Conservation (phyloP, 345 rosid genomes). For the Ceriops decandra region DNA sequence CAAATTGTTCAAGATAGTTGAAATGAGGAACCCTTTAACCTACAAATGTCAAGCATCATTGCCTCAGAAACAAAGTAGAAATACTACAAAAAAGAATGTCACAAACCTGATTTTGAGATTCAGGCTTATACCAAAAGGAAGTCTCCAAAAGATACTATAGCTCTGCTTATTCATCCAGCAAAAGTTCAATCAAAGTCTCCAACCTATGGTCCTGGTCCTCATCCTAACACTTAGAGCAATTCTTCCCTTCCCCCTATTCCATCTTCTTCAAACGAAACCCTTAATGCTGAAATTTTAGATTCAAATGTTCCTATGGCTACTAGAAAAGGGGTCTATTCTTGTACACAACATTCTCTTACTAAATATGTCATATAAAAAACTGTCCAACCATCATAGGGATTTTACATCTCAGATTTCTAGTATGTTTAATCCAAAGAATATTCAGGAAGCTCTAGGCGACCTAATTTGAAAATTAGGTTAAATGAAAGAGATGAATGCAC, state of each 20-base stretch:
- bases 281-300: neutral
- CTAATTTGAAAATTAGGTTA: neutral
- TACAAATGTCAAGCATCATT: neutral
- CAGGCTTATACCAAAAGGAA: neutral
- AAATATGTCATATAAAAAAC: neutral
- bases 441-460: neutral
- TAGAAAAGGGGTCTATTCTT: neutral
- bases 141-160: neutral
- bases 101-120: neutral
- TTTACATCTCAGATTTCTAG: neutral
- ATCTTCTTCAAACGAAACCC: neutral
- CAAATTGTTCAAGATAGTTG: no score
- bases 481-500: neutral
- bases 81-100: neutral
- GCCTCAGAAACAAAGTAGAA: no score
- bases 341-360: neutral
- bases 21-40: neutral
- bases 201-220: neutral
- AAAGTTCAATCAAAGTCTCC: neutral
- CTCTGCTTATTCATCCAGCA: neutral
- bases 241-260: neutral
- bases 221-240: neutral
- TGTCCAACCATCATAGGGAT: neutral
- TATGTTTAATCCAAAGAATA: neutral
- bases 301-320: neutral